Percentiles rank a stretch among this genome's conserved stretches.
Conservation (phyloP, 805 yeast species). For the Jamesozyma spencerorum region DNA sequence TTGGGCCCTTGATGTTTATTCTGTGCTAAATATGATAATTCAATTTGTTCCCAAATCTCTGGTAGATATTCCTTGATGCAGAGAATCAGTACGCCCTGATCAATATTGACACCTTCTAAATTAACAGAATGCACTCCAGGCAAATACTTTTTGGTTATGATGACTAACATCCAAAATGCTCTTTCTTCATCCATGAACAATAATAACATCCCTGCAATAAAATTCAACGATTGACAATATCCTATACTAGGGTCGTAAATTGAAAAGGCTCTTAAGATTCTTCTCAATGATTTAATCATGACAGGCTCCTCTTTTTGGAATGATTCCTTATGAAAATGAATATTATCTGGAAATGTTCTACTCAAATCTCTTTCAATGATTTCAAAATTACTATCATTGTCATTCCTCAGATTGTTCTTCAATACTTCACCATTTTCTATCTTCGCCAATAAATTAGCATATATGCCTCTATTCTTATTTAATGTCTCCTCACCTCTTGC, state of each 20-base stretch:
- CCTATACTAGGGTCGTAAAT: constrained; percentile 82
- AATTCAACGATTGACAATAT: constrained; percentile 91
- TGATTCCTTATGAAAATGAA: constrained; percentile 52
- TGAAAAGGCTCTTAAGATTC: constrained; percentile 78
- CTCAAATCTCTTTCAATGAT: constrained; percentile 89
- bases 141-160: constrained; percentile 70
- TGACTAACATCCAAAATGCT: constrained; percentile 93
- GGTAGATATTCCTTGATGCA: constrained; percentile 80
- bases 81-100: constrained; percentile 87
- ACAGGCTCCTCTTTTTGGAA: constrained; percentile 43
- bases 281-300: constrained; percentile 58
- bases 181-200: constrained; percentile 83
- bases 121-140: constrained; percentile 87
- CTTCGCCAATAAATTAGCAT: constrained; percentile 56
- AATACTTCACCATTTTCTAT: constrained; percentile 26
- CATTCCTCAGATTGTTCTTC: constrained; percentile 33
- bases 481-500: constrained; percentile 75
- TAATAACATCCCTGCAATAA: constrained; percentile 77
- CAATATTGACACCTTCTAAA: constrained; percentile 88
- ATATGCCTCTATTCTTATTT: constrained; percentile 64
- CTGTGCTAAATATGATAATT: constrained; percentile 15
- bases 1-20: constrained; percentile 1
- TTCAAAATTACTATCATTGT: constrained; percentile 51
- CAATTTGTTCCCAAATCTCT: constrained; percentile 56
- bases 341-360: constrained; percentile 91